Percentiles rank a stretch among this genome's conserved stretches.
Conservation (phyloP, 2,329 filamentous ascomycete species). For the Penicillium psychrosexuale region DNA sequence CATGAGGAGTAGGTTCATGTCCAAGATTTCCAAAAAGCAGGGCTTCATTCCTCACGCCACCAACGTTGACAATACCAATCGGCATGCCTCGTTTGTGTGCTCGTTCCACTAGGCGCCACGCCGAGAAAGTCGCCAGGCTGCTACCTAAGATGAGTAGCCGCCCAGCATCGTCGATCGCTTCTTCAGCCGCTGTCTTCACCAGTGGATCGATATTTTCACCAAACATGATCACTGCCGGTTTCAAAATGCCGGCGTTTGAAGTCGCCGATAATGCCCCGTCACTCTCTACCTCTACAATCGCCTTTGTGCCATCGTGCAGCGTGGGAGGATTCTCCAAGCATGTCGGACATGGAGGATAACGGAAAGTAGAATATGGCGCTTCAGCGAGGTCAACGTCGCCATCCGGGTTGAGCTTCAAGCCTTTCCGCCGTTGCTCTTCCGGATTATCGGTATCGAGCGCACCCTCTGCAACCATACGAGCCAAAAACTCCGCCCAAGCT, state of each 20-base stretch:
- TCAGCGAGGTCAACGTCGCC: constrained; percentile 88
- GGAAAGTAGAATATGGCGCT: constrained; percentile 82
- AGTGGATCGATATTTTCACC: constrained; percentile 74
- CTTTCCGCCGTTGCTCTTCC: constrained; percentile 62
- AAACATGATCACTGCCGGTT: constrained; percentile 95
- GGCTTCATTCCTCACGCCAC: constrained; percentile 48
- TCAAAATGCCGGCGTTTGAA: constrained; percentile 74
- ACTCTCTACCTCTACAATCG: constrained; percentile 65
- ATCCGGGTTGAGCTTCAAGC: constrained; percentile 84
- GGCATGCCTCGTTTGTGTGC: constrained; percentile 80
- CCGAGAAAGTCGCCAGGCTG: constrained; percentile 90
- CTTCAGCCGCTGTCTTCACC: constrained; percentile 74
- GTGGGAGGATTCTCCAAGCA: constrained; percentile 66
- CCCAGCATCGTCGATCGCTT: constrained; percentile 72
- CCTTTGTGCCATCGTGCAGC: constrained; percentile 53
- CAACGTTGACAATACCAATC: constrained; percentile 80
- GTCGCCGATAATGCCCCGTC: constrained; percentile 74
- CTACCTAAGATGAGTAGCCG: constrained; percentile 79
- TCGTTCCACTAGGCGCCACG: constrained; percentile 81
- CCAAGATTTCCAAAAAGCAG: constrained; percentile 38
- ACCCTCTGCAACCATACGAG: constrained; percentile 67
- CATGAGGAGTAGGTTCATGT: constrained; percentile 26
- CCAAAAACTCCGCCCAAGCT: constrained; percentile 74
- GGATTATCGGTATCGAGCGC: constrained; percentile 77
- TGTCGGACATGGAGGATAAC: constrained; percentile 83